Conservation (phyloP, 2,329 filamentous ascomycete genomes). For the Alternaria gaisen region DNA sequence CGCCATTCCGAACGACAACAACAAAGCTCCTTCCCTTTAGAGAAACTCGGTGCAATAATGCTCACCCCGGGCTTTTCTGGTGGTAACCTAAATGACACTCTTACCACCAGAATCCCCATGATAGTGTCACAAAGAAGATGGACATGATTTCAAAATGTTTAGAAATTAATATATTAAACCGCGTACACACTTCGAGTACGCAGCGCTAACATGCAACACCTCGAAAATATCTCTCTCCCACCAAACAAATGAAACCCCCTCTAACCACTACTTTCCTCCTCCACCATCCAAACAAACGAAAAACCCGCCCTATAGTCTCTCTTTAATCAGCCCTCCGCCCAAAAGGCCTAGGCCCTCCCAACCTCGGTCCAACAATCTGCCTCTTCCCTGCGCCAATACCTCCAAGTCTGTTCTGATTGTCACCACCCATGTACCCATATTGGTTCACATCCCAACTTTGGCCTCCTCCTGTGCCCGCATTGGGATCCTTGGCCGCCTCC, state of each 20-base stretch:
- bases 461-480: conserved; percentile 73
- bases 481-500: conserved; percentile 61
- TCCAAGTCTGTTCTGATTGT: conserved; percentile 73
- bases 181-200: background rate
- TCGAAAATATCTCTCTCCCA: background rate
- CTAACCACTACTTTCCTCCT: background rate
- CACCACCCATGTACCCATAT: conserved; percentile 79
- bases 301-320: background rate
- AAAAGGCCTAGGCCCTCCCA: conserved; percentile 74
- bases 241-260: background rate
- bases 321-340: background rate
- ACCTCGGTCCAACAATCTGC: conserved; percentile 79
- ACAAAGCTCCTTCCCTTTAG: too few species aligned
- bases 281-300: background rate
- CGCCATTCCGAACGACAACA: too few species aligned
- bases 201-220: background rate
- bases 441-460: conserved; percentile 79
- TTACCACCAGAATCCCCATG: too few species aligned
- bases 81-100: too few species aligned
- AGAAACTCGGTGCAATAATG: too few species aligned
- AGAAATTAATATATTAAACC: background rate
- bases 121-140: too few species aligned
- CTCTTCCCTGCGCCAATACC: conserved; percentile 69
- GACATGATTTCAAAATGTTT: background rate
- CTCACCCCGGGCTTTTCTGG: too few species aligned